Base-by-base conservation (phyloP, 441 rosid species). In the Croton laevigatus region DNA sequence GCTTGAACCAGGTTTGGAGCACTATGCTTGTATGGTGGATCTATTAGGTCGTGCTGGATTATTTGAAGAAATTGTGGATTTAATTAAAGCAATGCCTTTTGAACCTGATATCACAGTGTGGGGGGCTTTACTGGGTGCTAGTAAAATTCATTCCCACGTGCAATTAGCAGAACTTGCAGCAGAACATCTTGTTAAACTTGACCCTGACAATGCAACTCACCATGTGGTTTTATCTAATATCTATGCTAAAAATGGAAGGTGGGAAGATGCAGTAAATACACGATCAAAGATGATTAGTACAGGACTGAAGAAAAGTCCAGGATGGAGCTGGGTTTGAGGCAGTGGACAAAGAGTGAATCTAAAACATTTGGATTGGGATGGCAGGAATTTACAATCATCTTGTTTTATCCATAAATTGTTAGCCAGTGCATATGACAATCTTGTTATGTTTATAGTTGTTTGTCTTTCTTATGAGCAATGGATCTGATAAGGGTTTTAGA, bases 81-180 rank as follows among this genome's bases (percentile, higher is more conserved):
- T 87, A 42, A 76, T 87, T 60, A 78, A 69, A 34, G 71, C 69
- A 71, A 82, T 81, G 75, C 85, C 82, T 34, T 38, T 72, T 65
- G 82, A 82, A 67, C 84, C 80, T 68, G 82, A 85, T 71, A 84
- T 88, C 3, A 88, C 85, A 11, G 81, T 91, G 42, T 91, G 95
- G 95, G 88, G 91, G 66, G 91, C 98, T 3, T 81, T 93, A 84
- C 87, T 93, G 20, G 97, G 98, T 52, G 94, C 97, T 38, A 91
- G 93, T 70, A 89, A 85, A 81, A 83, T 91, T 88, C 96, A 93
- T 68, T 76, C 79, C 23, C 81, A 83, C 62, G 66, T 78, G 66
- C 77, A 69, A 72, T 71, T 81, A 59, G 83, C 82, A 60, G 82
- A 84, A 76, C 76, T 74, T 61, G 81, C 83, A 37, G 32, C 73